These are phyloP conservation scores for Allium sativum DNA, from an alignment of 106 monocot species.

Conservation along the genomic window DNA sequence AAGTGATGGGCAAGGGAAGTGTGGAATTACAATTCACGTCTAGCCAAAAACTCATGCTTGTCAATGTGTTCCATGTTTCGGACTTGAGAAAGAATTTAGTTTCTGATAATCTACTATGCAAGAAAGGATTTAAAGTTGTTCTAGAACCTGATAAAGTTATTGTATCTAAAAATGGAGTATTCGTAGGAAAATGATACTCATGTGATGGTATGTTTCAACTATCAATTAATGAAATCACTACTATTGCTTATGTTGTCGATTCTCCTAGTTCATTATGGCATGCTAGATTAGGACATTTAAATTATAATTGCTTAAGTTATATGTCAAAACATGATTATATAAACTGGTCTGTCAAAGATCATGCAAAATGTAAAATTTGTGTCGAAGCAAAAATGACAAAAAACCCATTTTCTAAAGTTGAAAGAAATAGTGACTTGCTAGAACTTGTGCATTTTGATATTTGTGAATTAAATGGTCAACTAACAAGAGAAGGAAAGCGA, in stretches of 20 bases:
- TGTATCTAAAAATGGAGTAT: not conserved
- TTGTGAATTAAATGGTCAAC: conserved; percentile 17
- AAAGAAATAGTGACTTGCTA: not conserved
- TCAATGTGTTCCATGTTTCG: conserved; percentile 2
- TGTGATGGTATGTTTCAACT: conserved; percentile 8
- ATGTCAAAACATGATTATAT: conserved; percentile 10
- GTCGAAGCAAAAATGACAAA: not conserved
- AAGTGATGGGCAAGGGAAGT: conserved; percentile 3
- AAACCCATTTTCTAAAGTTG: conserved; percentile 1
- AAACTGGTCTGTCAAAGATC: not conserved
- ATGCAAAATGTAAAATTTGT: conserved; percentile 12
- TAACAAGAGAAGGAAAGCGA: not conserved
- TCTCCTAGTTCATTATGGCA: conserved; percentile 3
- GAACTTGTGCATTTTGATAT: conserved; percentile 13
- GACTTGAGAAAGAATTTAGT: not conserved
- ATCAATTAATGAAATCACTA: conserved; percentile 2
- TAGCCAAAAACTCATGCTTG: not conserved
- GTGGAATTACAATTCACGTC: conserved; percentile 4
- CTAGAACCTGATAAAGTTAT: not conserved
- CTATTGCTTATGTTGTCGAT: conserved; percentile 2
- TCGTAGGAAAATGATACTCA: conserved; percentile 12
- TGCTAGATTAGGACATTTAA: conserved; percentile 8
- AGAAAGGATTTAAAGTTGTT: conserved; percentile 7
- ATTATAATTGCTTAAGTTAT: not conserved
- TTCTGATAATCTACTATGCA: not conserved